Evolutionary conservation across 192 early-diverging fungal genomes (phyloP).

Genomic region (Geosiphon pyriformis): DNA sequence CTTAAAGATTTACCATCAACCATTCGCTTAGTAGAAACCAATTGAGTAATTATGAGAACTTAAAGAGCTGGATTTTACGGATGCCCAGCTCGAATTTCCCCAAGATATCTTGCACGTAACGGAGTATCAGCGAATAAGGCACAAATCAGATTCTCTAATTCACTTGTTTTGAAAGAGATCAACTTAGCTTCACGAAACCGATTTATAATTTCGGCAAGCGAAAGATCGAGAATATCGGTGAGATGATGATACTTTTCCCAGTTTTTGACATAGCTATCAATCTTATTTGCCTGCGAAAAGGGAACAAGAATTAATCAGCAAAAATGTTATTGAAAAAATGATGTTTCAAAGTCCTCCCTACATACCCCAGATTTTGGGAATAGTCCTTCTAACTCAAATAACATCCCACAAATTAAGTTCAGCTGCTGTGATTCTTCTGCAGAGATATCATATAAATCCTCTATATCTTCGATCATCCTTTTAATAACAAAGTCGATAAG

Average conservation of each 20-base stretch:
- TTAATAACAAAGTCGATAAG: conserved; percentile 28
- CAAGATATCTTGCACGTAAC: conserved; percentile 38
- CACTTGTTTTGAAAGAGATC: conserved; percentile 38
- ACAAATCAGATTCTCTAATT: conserved; percentile 45
- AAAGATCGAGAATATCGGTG: conserved; percentile 49
- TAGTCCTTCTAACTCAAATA: conserved; percentile 36
- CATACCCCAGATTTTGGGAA: conserved; percentile 32
- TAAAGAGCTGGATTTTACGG: too few relatives aligned
- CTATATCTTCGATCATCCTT: conserved; percentile 32
- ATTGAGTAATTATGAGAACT: too few relatives aligned
- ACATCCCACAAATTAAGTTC: conserved; percentile 28
- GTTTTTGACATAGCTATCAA: conserved; percentile 5
- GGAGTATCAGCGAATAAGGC: conserved; percentile 55
- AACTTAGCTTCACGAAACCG: conserved; percentile 41
- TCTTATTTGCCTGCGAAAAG: conserved; percentile 6
- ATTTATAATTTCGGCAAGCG: conserved; percentile 51
- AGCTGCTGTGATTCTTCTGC: conserved; percentile 39
- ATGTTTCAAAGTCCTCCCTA: too few relatives aligned
- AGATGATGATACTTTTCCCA: conserved; percentile 51
- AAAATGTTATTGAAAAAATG: conserved; percentile 1
- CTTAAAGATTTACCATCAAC: too few relatives aligned
- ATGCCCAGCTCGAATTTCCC: conserved; percentile 44
- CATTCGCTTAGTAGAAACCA: too few relatives aligned
- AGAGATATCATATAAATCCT: conserved; percentile 36
- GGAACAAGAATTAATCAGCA: not conserved